Evolutionary conservation across 805 yeast species (phyloP).

Genomic region (Sugiyamaella valdiviana): DNA sequence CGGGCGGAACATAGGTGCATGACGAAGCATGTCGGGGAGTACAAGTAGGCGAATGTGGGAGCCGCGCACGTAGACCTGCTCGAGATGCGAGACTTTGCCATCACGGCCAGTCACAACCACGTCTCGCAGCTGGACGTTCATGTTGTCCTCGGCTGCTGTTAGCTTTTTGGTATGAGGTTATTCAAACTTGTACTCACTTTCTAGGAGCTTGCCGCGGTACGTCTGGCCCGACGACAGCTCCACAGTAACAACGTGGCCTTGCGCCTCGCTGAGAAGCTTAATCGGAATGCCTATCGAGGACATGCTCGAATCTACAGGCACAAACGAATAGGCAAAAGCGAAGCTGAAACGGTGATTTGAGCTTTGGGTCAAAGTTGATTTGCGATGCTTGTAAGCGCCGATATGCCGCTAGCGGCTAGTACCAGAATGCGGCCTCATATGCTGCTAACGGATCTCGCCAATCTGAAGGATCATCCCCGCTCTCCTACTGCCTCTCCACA

Average conservation of each 20-base stretch:
- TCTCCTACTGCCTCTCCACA: no score
- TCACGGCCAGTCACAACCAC: slow-evolving; percentile 72
- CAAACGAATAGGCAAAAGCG: no score
- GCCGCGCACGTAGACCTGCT: slow-evolving; percentile 85
- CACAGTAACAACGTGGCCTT: slow-evolving; percentile 78
- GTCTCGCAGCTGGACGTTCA: slow-evolving; percentile 84
- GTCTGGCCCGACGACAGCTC: slow-evolving; percentile 82
- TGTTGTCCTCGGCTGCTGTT: slow-evolving; percentile 66
- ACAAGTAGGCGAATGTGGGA: slow-evolving; percentile 78
- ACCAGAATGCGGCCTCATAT: no score
- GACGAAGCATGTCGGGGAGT: slow-evolving; percentile 79
- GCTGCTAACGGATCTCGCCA: neutral
- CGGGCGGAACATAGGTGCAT: slow-evolving; percentile 81
- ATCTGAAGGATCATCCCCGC: no score
- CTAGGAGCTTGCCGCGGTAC: slow-evolving; percentile 80
- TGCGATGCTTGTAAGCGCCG: neutral
- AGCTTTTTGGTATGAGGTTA: neutral
- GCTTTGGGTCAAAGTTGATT: neutral
- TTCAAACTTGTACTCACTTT: slow-evolving; percentile 35
- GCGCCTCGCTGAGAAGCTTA: slow-evolving; percentile 67
- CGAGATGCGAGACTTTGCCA: slow-evolving; percentile 69
- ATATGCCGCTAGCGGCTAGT: no score
- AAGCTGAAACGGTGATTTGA: neutral
- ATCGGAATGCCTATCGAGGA: slow-evolving; percentile 72
- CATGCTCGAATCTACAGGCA: no score